Base-by-base conservation (phyloP, 1,284 basidiomycete species). In the Apiotrichum brassicae region DNA sequence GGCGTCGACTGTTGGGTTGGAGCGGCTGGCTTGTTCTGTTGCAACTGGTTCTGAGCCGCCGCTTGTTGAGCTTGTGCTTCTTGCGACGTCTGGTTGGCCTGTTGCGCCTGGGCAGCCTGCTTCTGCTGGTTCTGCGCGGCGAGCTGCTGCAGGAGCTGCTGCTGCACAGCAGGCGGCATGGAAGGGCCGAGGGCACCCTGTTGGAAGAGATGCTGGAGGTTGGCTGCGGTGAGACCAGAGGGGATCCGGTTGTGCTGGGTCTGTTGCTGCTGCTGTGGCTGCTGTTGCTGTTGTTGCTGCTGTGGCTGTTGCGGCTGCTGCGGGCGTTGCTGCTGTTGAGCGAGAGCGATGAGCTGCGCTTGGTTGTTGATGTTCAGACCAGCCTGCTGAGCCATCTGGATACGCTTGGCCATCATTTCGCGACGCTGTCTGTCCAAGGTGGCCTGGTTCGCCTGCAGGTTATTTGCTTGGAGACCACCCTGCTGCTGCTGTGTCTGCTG, bases 161-260 rank as follows among this genome's bases (percentile, higher is more conserved):
- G 51, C 49, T 57, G 55, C 8, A 53, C 25, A 8, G 37, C 42
- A 5, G 44, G 48, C 6, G 50, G 28, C 19, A 53, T 34, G 3
- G 43, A 24, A n/a, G 43, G 48, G 25, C 41, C 36, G 8, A 46
- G 37, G 19, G 19, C 28, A 20, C 40, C 40, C 43, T 44, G 43
- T 33, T 48, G 51, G 39, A 40, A 38, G 16, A 48, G 25, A 42
- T 56, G 51, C 39, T 56, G 54, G 5, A 56, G 34, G 30, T 45
- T 51, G 25, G 47, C 37, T 13, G 51, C 35, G 39, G 40, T 47
- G 20, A 39, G 23, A 9, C 28, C 39, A 3, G 42, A 19, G 3
- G 46, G 34, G 3, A 36, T 38, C 16, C 46, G 51, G 8, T 26
- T 30, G 32, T 51, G 49, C 34, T 40, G 38, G 13, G 46, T 43